Evolutionary conservation across 2,329 filamentous ascomycete genomes (phyloP).

Genomic region (Gyromitra esculenta): DNA sequence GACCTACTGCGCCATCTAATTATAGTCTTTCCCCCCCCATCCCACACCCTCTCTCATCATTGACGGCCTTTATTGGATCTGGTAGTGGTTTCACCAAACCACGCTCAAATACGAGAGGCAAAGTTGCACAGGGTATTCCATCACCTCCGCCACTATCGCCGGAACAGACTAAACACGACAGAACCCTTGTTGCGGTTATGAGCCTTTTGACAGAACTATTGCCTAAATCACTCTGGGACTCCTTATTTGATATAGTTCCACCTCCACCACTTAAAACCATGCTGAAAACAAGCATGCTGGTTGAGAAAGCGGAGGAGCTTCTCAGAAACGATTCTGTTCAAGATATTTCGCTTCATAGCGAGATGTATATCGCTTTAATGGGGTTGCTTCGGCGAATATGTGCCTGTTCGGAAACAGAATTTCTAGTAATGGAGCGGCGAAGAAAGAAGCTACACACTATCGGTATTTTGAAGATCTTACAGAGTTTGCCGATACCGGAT

Average conservation of each 20-base stretch:
- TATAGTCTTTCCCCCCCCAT: constrained; percentile 17
- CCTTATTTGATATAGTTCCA: constrained; percentile 27
- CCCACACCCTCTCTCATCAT: background rate
- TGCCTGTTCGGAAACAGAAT: constrained; percentile 44
- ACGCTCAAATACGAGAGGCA: constrained; percentile 9
- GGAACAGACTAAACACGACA: constrained; percentile 46
- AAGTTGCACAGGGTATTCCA: constrained; percentile 14
- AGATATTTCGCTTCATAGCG: constrained; percentile 51
- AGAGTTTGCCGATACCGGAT: constrained; percentile 38
- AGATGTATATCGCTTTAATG: constrained; percentile 52
- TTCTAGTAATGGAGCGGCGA: constrained; percentile 43
- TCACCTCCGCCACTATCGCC: constrained; percentile 33
- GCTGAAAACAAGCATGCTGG: constrained; percentile 52
- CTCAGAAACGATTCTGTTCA: constrained; percentile 54
- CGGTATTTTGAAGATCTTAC: constrained; percentile 38
- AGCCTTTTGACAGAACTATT: constrained; percentile 24
- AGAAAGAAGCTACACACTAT: constrained; percentile 52
- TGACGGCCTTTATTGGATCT: background rate
- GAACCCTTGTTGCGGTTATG: constrained; percentile 36
- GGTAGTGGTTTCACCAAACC: background rate
- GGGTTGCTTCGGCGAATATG: constrained; percentile 46
- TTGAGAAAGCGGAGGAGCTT: constrained; percentile 52
- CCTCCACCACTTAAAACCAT: constrained; percentile 28
- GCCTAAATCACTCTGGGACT: constrained; percentile 18
- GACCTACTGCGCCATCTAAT: constrained; percentile 1